phyloP scores from a whole-genome alignment of 805 yeast genomes.

The Candida parachauliodes region DNA sequence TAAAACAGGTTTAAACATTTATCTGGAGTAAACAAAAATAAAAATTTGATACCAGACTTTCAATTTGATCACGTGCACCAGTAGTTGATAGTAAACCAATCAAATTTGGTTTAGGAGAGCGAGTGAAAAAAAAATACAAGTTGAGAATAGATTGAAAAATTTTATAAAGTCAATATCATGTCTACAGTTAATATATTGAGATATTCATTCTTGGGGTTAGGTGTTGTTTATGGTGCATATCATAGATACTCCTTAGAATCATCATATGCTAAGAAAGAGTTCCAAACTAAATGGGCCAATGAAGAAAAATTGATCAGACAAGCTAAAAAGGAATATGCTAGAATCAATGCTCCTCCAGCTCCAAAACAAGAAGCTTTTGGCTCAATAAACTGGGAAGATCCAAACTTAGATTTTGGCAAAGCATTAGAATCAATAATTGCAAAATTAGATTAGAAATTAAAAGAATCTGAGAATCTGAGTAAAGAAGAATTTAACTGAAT shows the following conservation, averaged over 20 bases:
- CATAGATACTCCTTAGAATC: slow-evolving; percentile 71
- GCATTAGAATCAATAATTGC: slow-evolving; percentile 65
- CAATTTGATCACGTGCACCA: background rate
- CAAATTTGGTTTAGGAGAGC: slow-evolving; percentile 1
- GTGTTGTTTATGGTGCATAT: slow-evolving; percentile 82
- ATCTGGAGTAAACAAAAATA: slow-evolving; percentile 2
- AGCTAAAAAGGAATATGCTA: slow-evolving; percentile 87
- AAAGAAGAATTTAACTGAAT: no score
- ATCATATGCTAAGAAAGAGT: slow-evolving; percentile 56
- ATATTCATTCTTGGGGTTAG: slow-evolving; percentile 87
- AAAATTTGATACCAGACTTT: background rate
- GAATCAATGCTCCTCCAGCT: slow-evolving; percentile 44
- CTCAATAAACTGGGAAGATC: slow-evolving; percentile 76
- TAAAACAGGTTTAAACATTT: slow-evolving; percentile 11
- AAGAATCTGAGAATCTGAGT: no score
- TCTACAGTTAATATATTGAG: slow-evolving; percentile 69
- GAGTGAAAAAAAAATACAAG: slow-evolving; percentile 1
- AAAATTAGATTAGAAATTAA: slow-evolving; percentile 35
- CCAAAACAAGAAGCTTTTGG: slow-evolving; percentile 35
- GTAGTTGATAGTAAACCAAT: slow-evolving; percentile 3
- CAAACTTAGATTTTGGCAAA: slow-evolving; percentile 79
- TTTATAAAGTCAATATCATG: slow-evolving; percentile 16
- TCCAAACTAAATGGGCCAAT: slow-evolving; percentile 54
- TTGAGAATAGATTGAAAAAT: background rate
- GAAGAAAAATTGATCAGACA: slow-evolving; percentile 75